Evolutionary conservation across 2,329 filamentous ascomycete species (phyloP).

Genomic region (Neurospora crassa): DNA sequence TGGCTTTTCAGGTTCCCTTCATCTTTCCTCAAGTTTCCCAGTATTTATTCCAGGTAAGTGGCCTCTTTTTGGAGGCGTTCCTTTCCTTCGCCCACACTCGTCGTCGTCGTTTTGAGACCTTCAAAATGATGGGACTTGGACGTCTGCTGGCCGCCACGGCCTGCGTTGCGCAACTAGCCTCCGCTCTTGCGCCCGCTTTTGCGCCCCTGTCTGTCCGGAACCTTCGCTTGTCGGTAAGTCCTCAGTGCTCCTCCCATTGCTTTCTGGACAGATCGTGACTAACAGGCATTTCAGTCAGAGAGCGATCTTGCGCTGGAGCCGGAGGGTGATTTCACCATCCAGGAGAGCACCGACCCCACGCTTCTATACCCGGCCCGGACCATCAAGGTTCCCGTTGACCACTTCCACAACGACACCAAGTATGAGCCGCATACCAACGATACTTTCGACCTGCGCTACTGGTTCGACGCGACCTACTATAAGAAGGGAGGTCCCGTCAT

Average conservation of each 20-base stretch:
- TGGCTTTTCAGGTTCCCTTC: neutral
- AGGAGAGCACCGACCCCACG: conserved; percentile 8
- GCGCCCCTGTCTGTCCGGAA: neutral
- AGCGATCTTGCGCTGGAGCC: neutral
- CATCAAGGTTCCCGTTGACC: conserved; percentile 53
- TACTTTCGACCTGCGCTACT: conserved; percentile 66
- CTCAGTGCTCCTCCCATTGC: too few species aligned
- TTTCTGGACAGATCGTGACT: too few species aligned
- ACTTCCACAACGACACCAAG: conserved; percentile 69
- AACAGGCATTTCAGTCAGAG: neutral
- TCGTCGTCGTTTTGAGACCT: neutral
- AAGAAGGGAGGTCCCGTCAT: conserved; percentile 71
- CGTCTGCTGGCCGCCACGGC: neutral
- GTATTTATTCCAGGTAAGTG: neutral
- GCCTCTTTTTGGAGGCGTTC: neutral
- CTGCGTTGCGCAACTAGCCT: neutral
- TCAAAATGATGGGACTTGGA: neutral
- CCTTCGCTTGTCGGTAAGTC: neutral
- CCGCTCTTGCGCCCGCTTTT: neutral
- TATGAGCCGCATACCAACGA: conserved; percentile 69
- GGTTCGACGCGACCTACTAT: conserved; percentile 72
- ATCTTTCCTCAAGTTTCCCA: neutral
- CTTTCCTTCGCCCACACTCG: neutral
- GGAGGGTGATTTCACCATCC: neutral
- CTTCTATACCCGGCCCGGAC: conserved; percentile 29